Percentiles rank a stretch among this genome's conserved stretches.
phyloP scores from a whole-genome alignment of 495 filamentous ascomycete genomes.

The Penicillium cinerascens region DNA sequence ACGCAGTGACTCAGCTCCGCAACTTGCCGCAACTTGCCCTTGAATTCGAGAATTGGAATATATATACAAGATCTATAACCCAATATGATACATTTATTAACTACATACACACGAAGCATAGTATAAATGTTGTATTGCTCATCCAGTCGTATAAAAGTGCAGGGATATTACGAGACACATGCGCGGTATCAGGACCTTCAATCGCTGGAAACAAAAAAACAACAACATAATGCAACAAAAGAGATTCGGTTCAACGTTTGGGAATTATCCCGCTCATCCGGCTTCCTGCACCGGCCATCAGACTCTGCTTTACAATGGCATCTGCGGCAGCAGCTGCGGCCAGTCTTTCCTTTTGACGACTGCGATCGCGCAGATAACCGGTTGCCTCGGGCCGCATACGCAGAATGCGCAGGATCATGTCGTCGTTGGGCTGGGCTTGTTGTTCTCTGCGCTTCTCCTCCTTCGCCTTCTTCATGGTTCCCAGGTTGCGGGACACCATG shows the following conservation, averaged over 20 bases:
- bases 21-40: too few relatives aligned
- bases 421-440: slow-evolving; percentile 94
- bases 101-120: background rate
- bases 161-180: slow-evolving; percentile 4
- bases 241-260: slow-evolving; percentile 27
- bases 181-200: slow-evolving; percentile 5
- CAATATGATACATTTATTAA: background rate
- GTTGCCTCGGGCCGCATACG: slow-evolving; percentile 96
- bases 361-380: slow-evolving; percentile 82
- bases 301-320: slow-evolving; percentile 90
- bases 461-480: slow-evolving; percentile 93
- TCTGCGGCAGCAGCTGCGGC: slow-evolving; percentile 88
- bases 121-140: background rate
- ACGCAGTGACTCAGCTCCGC: background rate
- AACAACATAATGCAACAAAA: slow-evolving; percentile 11
- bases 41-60: too few relatives aligned
- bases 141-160: slow-evolving; percentile 1
- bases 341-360: slow-evolving; percentile 89
- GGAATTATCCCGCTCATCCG: slow-evolving; percentile 58
- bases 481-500: slow-evolving; percentile 90
- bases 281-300: slow-evolving; percentile 63
- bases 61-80: background rate
- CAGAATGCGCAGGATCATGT: slow-evolving; percentile 95
- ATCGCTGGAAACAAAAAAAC: slow-evolving; percentile 10
- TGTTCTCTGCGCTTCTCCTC: slow-evolving; percentile 92